phyloP scores from a whole-genome alignment of 768 basidiomycete genomes.

The Astraeus odoratus region DNA sequence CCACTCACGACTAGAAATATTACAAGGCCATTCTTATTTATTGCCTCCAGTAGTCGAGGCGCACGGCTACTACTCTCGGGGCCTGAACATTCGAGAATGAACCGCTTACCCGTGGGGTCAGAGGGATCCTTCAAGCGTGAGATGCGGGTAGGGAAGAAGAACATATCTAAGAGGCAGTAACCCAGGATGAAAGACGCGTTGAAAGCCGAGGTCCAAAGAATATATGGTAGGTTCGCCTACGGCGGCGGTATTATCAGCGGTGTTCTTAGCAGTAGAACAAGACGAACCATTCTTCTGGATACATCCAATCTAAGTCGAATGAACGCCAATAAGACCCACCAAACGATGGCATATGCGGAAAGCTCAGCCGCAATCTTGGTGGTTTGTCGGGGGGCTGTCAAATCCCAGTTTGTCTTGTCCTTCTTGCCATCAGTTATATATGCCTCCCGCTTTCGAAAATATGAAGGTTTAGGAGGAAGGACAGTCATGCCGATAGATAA shows the following conservation, averaged over 20 bases:
- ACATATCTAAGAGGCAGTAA: conserved; percentile 71
- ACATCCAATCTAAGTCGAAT: conserved; percentile 34
- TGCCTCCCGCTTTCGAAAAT: conserved; percentile 49
- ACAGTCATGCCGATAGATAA: conserved; percentile 74
- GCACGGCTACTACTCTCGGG: conserved; percentile 24
- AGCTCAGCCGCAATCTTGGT: conserved; percentile 74
- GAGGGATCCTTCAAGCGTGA: conserved; percentile 19
- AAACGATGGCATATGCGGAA: conserved; percentile 66
- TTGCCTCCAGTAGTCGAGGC: conserved; percentile 61
- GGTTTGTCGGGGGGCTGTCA: conserved; percentile 43
- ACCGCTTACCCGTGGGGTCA: conserved; percentile 18
- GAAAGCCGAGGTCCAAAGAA: conserved; percentile 84
- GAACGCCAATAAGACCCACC: conserved; percentile 60
- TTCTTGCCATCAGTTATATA: conserved; percentile 11
- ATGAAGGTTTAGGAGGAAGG: conserved; percentile 71
- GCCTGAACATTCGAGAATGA: no score
- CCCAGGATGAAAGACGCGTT: conserved; percentile 80
- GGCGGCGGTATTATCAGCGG: not conserved
- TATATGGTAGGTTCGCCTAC: conserved; percentile 84
- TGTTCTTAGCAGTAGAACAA: not conserved
- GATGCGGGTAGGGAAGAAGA: conserved; percentile 49
- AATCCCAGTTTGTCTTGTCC: conserved; percentile 7
- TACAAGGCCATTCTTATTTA: conserved; percentile 74
- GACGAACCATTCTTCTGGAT: conserved; percentile 56
- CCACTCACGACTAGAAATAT: conserved; percentile 75